These are phyloP conservation scores for Zopfochytrium polystomum DNA, from an alignment of 371 early-diverging fungal genomes.

Conservation along the genomic window DNA sequence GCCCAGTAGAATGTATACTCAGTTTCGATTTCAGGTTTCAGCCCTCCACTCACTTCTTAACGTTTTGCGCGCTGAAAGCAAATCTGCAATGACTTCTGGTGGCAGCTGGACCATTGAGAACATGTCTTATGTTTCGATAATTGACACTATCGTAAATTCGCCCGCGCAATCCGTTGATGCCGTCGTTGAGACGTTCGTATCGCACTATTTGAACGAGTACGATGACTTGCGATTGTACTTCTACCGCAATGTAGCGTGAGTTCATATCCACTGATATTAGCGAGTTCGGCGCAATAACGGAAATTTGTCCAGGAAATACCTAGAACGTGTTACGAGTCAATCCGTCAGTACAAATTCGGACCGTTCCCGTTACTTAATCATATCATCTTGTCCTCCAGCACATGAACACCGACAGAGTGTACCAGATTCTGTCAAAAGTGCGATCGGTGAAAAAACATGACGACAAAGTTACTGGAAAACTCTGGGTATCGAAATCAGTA, in stretches of 20 bases:
- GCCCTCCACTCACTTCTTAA: too few relatives aligned
- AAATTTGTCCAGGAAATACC: neutral
- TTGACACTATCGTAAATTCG: too few relatives aligned
- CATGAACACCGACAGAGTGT: constrained; percentile 7
- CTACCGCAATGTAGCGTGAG: constrained; percentile 63
- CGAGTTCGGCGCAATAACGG: neutral
- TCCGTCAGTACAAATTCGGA: neutral
- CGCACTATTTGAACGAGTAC: constrained; percentile 64
- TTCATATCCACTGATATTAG: constrained; percentile 29
- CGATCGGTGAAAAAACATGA: neutral
- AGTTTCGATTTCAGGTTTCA: too few relatives aligned
- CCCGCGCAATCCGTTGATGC: too few relatives aligned
- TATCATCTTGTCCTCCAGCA: neutral
- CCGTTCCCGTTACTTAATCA: neutral
- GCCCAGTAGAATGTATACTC: too few relatives aligned
- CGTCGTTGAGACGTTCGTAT: too few relatives aligned
- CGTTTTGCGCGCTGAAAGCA: too few relatives aligned
- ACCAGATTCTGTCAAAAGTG: constrained; percentile 10
- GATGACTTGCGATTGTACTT: constrained; percentile 82
- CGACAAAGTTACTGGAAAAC: constrained; percentile 11
- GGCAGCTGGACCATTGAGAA: too few relatives aligned
- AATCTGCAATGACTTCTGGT: too few relatives aligned
- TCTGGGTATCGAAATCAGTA: constrained; percentile 10
- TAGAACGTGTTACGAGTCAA: neutral
- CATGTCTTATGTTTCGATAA: too few relatives aligned